These are phyloP conservation scores for Cyclotella cryptica DNA, from an alignment of 108 stramenopile species.

Conservation along the genomic window DNA sequence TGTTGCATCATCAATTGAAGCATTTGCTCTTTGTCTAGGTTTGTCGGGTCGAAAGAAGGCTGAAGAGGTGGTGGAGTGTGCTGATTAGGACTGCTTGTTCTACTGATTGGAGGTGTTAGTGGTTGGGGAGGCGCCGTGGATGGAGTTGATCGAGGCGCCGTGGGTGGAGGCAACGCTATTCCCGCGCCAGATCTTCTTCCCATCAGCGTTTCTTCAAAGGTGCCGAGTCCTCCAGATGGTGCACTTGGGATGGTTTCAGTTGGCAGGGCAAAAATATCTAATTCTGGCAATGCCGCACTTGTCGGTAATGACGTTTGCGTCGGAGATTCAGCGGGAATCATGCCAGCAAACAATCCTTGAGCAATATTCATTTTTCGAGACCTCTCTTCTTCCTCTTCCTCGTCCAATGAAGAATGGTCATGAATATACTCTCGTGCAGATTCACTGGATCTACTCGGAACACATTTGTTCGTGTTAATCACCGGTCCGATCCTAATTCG, in stretches of 20 bases:
- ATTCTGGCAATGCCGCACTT: not conserved
- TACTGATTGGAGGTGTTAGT: not conserved
- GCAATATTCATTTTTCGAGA: slow-evolving; percentile 47
- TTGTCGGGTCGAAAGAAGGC: slow-evolving; percentile 2
- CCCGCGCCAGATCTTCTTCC: slow-evolving; percentile 12
- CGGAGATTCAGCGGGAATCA: slow-evolving; percentile 17
- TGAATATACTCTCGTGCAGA: not conserved
- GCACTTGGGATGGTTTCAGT: slow-evolving; percentile 10
- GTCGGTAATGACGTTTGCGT: not conserved
- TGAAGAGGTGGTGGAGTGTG: not conserved
- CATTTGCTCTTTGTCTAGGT: slow-evolving; percentile 31
- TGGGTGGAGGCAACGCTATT: slow-evolving; percentile 15
- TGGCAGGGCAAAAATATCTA: slow-evolving; percentile 14
- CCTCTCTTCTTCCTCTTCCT: slow-evolving; percentile 39
- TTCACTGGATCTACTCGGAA: not conserved
- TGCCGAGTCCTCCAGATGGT: slow-evolving; percentile 1
- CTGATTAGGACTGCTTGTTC: no score
- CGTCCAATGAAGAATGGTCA: not conserved
- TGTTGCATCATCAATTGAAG: slow-evolving; percentile 57
- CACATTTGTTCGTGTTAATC: no score
- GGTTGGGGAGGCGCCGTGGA: not conserved
- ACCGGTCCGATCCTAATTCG: no score
- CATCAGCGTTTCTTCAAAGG: slow-evolving; percentile 30
- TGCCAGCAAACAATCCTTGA: slow-evolving; percentile 44
- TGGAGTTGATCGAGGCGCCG: slow-evolving; percentile 18